Conservation (phyloP, 2,329 filamentous ascomycete genomes). For the Aspergillus neotritici region DNA sequence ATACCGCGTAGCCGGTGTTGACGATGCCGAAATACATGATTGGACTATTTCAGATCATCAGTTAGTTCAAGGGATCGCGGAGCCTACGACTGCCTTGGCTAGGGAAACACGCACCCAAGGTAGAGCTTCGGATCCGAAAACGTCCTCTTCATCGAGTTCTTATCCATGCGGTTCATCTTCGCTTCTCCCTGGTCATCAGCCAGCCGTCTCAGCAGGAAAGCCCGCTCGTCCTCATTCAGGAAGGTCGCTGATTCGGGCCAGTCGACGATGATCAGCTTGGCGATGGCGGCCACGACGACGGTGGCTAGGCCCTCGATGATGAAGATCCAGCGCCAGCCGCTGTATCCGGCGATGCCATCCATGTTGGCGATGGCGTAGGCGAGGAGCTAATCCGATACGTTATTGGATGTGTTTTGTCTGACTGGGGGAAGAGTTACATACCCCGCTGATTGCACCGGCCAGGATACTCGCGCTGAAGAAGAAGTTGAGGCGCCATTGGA, state of each 20-base stretch:
- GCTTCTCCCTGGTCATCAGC: constrained; percentile 40
- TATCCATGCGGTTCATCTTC: constrained; percentile 51
- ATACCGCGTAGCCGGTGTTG: constrained; percentile 43
- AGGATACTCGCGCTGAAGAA: constrained; percentile 34
- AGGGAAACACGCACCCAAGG: constrained; percentile 29
- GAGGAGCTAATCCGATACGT: constrained; percentile 28
- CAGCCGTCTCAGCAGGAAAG: constrained; percentile 40
- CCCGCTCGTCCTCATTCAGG: constrained; percentile 43
- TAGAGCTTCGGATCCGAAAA: constrained; percentile 39
- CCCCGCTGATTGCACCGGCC: constrained; percentile 37
- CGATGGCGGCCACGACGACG: constrained; percentile 41
- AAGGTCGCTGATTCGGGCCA: constrained; percentile 44
- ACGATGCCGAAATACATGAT: constrained; percentile 61
- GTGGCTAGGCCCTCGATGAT: constrained; percentile 48
- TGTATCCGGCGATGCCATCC: constrained; percentile 37
- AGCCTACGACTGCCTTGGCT: constrained; percentile 1
- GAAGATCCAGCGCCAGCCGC: constrained; percentile 46
- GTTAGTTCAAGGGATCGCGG: constrained; percentile 3
- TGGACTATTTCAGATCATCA: constrained; percentile 30
- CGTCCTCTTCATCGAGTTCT: constrained; percentile 43
- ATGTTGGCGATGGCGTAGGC: constrained; percentile 40
- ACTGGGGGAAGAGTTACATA: constrained; percentile 13
- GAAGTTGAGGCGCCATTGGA: constrained; percentile 36
- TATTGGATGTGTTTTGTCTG: background rate
- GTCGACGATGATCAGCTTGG: constrained; percentile 47